These are phyloP conservation scores for Carex cristatella DNA, from an alignment of 176 grass and related monocot genomes.

Conservation along the genomic window DNA sequence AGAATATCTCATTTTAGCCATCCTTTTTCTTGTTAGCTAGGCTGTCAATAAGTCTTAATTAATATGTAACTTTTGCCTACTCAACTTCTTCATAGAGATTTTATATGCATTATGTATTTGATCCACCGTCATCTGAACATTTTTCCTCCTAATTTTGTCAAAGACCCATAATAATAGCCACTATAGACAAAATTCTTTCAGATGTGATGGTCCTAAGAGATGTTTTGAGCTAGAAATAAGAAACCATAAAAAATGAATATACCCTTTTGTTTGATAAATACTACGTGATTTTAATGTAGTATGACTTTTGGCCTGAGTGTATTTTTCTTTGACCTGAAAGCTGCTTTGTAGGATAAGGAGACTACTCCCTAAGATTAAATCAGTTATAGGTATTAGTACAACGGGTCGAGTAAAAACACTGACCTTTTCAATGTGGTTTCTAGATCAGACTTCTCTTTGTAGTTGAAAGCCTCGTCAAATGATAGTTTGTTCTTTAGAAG, in stretches of 20 bases:
- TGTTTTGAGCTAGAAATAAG: not conserved
- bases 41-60: not conserved
- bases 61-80: too few relatives aligned
- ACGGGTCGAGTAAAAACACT: not conserved
- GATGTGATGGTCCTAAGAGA: not conserved
- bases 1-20: not conserved
- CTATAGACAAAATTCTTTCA: not conserved
- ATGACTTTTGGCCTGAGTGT: not conserved
- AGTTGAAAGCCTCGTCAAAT: conserved; percentile 86
- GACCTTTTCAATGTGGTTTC: conserved; percentile 57
- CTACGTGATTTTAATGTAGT: not conserved
- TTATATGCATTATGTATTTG: not conserved
- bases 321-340: not conserved
- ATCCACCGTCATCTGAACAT: not conserved
- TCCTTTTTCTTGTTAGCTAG: not conserved
- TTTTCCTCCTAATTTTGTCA: not conserved
- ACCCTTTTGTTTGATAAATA: not conserved
- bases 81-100: not conserved
- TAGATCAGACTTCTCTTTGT: conserved; percentile 82
- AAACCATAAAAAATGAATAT: not conserved
- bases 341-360: not conserved
- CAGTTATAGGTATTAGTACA: not conserved
- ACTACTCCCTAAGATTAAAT: not conserved
- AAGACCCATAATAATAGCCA: not conserved
- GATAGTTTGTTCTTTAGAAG: conserved; percentile 71